These are phyloP conservation scores for Paradendryphiella salina DNA, from an alignment of 2,329 filamentous ascomycete genomes.

Conservation along the genomic window DNA sequence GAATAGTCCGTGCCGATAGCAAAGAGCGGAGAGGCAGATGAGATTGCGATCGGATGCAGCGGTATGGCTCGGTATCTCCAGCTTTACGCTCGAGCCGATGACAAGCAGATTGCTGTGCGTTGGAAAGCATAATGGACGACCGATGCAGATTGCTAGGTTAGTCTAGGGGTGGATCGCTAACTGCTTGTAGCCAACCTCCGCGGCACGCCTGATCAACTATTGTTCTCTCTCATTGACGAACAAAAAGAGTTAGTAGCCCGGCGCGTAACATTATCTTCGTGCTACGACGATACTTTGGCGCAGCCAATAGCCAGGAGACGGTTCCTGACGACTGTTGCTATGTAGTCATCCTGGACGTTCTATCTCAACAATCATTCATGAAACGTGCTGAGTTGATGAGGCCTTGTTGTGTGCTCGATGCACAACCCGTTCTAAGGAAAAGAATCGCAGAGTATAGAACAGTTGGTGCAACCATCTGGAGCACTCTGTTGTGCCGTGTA, in stretches of 20 bases:
- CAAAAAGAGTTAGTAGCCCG: too few relatives aligned
- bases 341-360: too few relatives aligned
- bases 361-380: too few relatives aligned
- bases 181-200: conserved; percentile 18
- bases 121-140: conserved; percentile 16
- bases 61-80: conserved; percentile 22
- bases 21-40: conserved; percentile 33
- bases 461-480: background rate
- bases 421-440: background rate
- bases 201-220: conserved; percentile 41
- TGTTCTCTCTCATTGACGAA: conserved; percentile 12
- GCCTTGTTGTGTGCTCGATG: too few relatives aligned
- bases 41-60: conserved; percentile 22
- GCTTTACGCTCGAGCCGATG: conserved; percentile 15
- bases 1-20: conserved; percentile 5
- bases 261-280: too few relatives aligned
- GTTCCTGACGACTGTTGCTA: too few relatives aligned
- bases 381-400: too few relatives aligned
- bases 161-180: conserved; percentile 26
- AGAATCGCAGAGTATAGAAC: background rate
- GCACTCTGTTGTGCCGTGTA: background rate
- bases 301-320: too few relatives aligned
- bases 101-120: conserved; percentile 27
- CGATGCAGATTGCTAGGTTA: conserved; percentile 24
- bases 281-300: too few relatives aligned